phyloP scores from a whole-genome alignment of 257 asterid genomes.

The Knoxia roxburghii region DNA sequence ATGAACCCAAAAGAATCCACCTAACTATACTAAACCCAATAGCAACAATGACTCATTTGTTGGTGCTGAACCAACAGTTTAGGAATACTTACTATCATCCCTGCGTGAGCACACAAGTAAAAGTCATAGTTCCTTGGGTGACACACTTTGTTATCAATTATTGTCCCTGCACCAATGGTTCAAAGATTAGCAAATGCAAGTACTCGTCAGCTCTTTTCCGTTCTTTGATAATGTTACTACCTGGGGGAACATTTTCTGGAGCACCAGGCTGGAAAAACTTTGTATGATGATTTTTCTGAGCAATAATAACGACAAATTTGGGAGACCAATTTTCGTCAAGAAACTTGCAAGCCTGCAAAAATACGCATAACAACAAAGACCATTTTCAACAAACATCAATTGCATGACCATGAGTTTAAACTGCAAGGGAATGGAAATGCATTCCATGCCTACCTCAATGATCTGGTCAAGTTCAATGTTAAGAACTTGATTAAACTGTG shows the following conservation, averaged over 20 bases:
- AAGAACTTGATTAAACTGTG: conserved; percentile 81
- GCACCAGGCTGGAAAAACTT: conserved; percentile 72
- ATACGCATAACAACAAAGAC: neutral
- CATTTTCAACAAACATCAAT: neutral
- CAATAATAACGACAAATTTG: conserved; percentile 73
- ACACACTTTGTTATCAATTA: conserved; percentile 74
- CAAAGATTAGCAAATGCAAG: neutral
- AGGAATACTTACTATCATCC: conserved; percentile 65
- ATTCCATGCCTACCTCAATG: conserved; percentile 51
- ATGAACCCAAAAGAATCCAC: neutral
- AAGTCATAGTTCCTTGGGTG: conserved; percentile 90
- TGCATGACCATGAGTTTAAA: no score
- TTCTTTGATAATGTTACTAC: conserved; percentile 19
- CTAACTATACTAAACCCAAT: neutral
- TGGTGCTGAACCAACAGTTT: neutral
- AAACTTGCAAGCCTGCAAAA: conserved; percentile 66
- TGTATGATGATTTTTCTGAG: conserved; percentile 93
- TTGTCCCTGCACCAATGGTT: conserved; percentile 55
- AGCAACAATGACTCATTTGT: neutral
- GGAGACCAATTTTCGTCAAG: conserved; percentile 82
- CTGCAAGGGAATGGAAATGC: neutral
- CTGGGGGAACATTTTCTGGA: conserved; percentile 90
- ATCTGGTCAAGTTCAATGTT: conserved; percentile 74
- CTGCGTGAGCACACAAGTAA: conserved; percentile 87
- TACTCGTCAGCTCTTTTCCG: neutral